Base-by-base conservation (phyloP, 441 rosid genomes). In the Jatropha podagrica region DNA sequence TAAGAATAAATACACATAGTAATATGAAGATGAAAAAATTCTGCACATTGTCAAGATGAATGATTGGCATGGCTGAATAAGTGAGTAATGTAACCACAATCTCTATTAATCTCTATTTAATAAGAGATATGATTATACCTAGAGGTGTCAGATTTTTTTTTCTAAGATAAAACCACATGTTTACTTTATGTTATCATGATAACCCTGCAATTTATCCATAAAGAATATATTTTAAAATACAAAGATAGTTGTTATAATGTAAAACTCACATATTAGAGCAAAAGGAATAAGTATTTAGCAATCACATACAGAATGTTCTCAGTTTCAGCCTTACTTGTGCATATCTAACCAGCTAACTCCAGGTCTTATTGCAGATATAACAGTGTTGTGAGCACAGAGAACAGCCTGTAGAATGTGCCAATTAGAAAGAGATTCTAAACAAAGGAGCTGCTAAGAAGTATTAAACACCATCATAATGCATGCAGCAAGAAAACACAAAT, bases 321-420 rank as follows among this genome's bases (percentile, higher is more conserved):
- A 69, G 54, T 69, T 46, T 65, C 32, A 72, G 59, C 46, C 97
- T 89, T 88, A 95, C 99, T 88, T 91, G 90, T 92, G 98, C 98
- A 93, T 95, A 83, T 93, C 91, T 46, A 93, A 88, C 97, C 97
- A 95, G 90, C 84, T 87, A 44, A 92, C 87, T 76, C 96, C 98
- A 60, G 98, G 99, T 81, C 90, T 90, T 97, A 92, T 92, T 10
- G 90, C 83, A 70, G 89, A 82, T 76, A 92, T 87, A 79, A 95
- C 99, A 77, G 92, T 88, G 85, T 95, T 78, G 80, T 95, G 99
- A 73, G 98, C 98, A 72, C 84, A 83, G 74, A 93, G 94, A 69
- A 95, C 98, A 60, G 96, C 98, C 99, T 93, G 85, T 27, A 75
- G 65, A 78, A 68, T 52, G 74, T 71, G 32, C 9, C 70, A 75